Evolutionary conservation across 1,284 basidiomycete genomes (phyloP).

Genomic region (Pterulicium gracile): DNA sequence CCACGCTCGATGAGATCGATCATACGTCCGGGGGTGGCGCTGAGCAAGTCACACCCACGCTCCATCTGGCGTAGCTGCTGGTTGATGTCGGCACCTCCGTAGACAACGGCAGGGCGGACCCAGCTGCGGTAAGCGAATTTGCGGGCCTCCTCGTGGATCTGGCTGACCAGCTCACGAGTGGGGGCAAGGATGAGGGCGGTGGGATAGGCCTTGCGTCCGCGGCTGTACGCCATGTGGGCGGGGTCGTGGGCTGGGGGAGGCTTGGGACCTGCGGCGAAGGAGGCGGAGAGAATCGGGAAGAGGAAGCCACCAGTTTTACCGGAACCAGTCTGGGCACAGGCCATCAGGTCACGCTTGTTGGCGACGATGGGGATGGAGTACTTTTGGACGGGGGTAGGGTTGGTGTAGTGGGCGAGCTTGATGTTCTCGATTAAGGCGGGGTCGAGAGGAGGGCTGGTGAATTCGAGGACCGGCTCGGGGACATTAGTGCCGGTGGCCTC

Average conservation of each 20-base stretch:
- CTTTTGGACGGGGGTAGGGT: constrained; percentile 98
- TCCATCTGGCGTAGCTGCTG: constrained; percentile 92
- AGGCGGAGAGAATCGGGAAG: constrained; percentile 96
- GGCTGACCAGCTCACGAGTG: constrained; percentile 96
- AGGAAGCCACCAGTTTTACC: constrained; percentile 99
- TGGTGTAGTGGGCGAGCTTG: constrained; percentile 82
- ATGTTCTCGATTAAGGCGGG: constrained; percentile 95
- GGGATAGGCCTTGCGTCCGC: constrained; percentile 86
- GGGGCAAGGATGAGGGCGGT: constrained; percentile 95
- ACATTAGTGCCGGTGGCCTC: constrained; percentile 95
- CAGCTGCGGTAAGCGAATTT: constrained; percentile 99
- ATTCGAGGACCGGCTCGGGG: constrained; percentile 85
- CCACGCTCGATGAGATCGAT: constrained; percentile 98
- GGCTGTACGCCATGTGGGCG: constrained; percentile 42
- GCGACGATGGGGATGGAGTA: constrained; percentile 99
- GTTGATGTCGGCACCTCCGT: constrained; percentile 98
- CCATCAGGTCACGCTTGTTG: constrained; percentile 90
- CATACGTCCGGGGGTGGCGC: constrained; percentile 96
- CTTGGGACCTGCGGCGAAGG: constrained; percentile 79
- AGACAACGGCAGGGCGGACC: constrained; percentile 98
- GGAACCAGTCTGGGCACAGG: constrained; percentile 99
- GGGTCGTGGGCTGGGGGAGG: constrained; percentile 45
- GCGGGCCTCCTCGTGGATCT: constrained; percentile 98
- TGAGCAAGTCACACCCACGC: constrained; percentile 94
- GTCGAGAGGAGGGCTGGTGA: constrained; percentile 87